phyloP scores from a whole-genome alignment of 208 protist species.

The Leishmania arabica region DNA sequence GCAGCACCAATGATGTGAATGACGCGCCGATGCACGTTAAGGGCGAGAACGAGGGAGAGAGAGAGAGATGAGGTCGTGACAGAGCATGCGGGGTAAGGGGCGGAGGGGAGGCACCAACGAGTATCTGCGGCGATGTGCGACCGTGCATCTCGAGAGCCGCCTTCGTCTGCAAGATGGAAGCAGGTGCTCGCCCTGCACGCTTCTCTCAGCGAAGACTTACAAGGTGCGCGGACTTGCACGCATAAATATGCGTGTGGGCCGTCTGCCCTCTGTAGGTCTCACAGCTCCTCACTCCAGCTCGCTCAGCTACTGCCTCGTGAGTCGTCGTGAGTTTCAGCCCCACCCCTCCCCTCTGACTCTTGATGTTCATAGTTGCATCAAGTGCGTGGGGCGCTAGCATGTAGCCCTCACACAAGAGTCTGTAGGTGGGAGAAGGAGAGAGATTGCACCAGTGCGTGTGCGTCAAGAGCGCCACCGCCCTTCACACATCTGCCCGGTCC shows the following conservation, averaged over 20 bases:
- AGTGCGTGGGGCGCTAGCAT: not conserved
- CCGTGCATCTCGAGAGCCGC: not conserved
- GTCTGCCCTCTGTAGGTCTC: not conserved
- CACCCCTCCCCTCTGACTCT: not conserved
- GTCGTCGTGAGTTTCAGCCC: not conserved
- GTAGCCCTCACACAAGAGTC: not conserved
- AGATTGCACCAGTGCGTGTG: not conserved
- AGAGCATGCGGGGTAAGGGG: not conserved
- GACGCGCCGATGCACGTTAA: not conserved
- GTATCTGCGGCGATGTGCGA: not conserved
- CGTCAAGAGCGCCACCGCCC: not conserved
- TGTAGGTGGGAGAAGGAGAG: not conserved
- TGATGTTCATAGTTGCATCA: not conserved
- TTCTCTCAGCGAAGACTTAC: not conserved
- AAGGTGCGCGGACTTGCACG: not conserved
- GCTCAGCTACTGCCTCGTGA: not conserved
- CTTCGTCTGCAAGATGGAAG: not conserved
- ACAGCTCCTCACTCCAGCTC: not conserved
- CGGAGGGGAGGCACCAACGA: not conserved
- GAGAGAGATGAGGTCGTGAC: not conserved
- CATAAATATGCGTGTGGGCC: not conserved
- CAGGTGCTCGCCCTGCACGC: not conserved
- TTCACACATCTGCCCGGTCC: not conserved
- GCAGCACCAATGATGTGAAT: not conserved
- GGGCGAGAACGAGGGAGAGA: not conserved